These are phyloP conservation scores for Ceratobasidium sp. DNA, from an alignment of 1,284 basidiomycete species.

Conservation along the genomic window DNA sequence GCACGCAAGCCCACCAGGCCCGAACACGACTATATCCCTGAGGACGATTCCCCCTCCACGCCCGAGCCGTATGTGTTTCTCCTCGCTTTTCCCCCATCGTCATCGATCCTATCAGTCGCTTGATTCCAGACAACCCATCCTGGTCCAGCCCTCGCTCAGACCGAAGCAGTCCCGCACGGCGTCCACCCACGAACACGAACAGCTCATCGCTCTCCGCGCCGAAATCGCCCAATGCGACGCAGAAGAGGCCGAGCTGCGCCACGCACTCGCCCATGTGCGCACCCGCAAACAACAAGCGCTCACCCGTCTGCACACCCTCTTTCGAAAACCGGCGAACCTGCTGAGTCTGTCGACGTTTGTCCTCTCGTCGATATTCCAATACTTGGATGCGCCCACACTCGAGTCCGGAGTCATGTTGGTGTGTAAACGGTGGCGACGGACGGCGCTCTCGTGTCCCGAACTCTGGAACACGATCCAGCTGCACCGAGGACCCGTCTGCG, in stretches of 20 bases:
- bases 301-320: slow-evolving; percentile 10
- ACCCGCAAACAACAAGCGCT: slow-evolving; percentile 13
- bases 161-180: slow-evolving; percentile 14
- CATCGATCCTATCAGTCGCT: too few relatives aligned
- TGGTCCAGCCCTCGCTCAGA: slow-evolving; percentile 16
- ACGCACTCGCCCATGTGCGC: neutral
- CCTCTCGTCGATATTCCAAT: neutral
- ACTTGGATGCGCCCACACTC: slow-evolving; percentile 7
- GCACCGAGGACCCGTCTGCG: neutral
- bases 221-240: slow-evolving; percentile 23
- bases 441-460: neutral
- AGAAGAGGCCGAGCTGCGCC: slow-evolving; percentile 11
- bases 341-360: neutral
- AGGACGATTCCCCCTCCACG: neutral
- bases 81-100: slow-evolving; percentile 6
- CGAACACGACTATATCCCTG: neutral
- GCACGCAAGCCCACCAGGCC: neutral
- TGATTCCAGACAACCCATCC: neutral
- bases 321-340: slow-evolving; percentile 20
- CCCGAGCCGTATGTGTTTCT: neutral
- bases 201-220: slow-evolving; percentile 10
- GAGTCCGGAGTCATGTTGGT: slow-evolving; percentile 20
- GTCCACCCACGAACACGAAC: neutral
- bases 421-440: neutral
- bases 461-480: slow-evolving; percentile 25